Percentiles rank a stretch among this genome's conserved stretches.
phyloP scores from a whole-genome alignment of 371 early-diverging fungal genomes.

The Neoconidiobolus thromboides region DNA sequence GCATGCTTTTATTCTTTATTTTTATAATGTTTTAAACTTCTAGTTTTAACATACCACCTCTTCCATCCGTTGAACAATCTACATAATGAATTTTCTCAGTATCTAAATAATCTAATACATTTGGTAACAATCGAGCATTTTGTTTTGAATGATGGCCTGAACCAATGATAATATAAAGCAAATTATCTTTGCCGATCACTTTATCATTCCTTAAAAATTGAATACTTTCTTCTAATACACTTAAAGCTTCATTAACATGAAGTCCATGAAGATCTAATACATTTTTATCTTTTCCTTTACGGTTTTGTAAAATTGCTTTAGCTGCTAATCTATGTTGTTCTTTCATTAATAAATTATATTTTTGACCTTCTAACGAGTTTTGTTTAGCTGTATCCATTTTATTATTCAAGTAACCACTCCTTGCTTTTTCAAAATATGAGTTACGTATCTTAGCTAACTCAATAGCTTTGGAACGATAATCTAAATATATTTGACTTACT shows the following conservation, averaged over 20 bases:
- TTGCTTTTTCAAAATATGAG: slow-evolving; percentile 30
- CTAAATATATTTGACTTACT: slow-evolving; percentile 21
- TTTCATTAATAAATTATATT: slow-evolving; percentile 32
- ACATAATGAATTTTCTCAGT: slow-evolving; percentile 10
- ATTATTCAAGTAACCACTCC: slow-evolving; percentile 28
- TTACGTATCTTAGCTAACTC: slow-evolving; percentile 31
- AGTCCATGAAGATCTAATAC: slow-evolving; percentile 40
- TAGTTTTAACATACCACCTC: slow-evolving; percentile 5
- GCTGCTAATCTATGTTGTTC: slow-evolving; percentile 33
- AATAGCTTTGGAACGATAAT: slow-evolving; percentile 29
- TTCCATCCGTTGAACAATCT: slow-evolving; percentile 7
- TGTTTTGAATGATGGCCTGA: slow-evolving; percentile 20
- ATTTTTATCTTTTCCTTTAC: slow-evolving; percentile 17
- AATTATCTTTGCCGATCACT: slow-evolving; percentile 11
- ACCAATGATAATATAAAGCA: slow-evolving; percentile 28
- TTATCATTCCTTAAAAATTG: slow-evolving; percentile 17
- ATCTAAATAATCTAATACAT: slow-evolving; percentile 18
- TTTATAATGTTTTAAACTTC: too few relatives aligned
- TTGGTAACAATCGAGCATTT: slow-evolving; percentile 15
- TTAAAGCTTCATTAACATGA: slow-evolving; percentile 32
- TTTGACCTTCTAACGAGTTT: slow-evolving; percentile 29
- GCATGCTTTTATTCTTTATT: too few relatives aligned
- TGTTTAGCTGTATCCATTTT: slow-evolving; percentile 29
- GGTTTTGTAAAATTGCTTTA: slow-evolving; percentile 26
- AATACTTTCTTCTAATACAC: slow-evolving; percentile 25